These are phyloP conservation scores for Helichrysum umbraculigerum DNA, from an alignment of 129 eudicot genomes.

Conservation along the genomic window DNA sequence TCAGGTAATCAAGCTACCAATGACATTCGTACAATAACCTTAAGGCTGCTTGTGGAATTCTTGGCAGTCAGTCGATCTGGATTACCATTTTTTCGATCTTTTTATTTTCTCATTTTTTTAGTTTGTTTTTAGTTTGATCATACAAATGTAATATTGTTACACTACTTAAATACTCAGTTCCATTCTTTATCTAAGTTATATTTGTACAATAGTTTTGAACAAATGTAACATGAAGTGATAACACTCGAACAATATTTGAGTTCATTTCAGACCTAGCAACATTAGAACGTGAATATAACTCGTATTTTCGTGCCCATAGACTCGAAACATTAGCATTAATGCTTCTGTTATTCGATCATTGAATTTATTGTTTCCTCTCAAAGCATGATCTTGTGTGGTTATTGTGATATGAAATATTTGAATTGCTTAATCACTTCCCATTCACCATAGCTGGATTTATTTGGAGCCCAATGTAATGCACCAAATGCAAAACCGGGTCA, in stretches of 20 bases:
- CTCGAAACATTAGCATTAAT: background rate
- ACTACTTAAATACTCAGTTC: background rate
- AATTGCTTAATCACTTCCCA: background rate
- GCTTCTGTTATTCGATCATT: constrained; percentile 46
- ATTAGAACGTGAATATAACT: too few relatives aligned
- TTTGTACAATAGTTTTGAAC: background rate
- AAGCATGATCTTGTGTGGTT: constrained; percentile 37
- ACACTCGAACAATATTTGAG: background rate
- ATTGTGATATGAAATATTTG: constrained; percentile 26
- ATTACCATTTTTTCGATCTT: background rate
- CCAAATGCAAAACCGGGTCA: constrained; percentile 40
- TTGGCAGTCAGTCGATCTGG: constrained; percentile 6
- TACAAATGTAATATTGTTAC: constrained; percentile 29
- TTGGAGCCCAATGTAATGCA: constrained; percentile 59
- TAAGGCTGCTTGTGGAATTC: constrained; percentile 11
- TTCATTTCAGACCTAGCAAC: background rate
- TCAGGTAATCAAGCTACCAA: too few relatives aligned
- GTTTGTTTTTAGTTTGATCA: constrained; percentile 7
- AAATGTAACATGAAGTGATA: background rate
- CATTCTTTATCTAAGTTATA: constrained; percentile 10
- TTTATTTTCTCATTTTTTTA: background rate
- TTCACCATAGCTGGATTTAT: constrained; percentile 26
- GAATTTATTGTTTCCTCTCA: constrained; percentile 35
- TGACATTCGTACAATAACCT: constrained; percentile 7
- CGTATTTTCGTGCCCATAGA: too few relatives aligned